phyloP scores from a whole-genome alignment of 495 filamentous ascomycete genomes.

The Aspergillus indologenus region DNA sequence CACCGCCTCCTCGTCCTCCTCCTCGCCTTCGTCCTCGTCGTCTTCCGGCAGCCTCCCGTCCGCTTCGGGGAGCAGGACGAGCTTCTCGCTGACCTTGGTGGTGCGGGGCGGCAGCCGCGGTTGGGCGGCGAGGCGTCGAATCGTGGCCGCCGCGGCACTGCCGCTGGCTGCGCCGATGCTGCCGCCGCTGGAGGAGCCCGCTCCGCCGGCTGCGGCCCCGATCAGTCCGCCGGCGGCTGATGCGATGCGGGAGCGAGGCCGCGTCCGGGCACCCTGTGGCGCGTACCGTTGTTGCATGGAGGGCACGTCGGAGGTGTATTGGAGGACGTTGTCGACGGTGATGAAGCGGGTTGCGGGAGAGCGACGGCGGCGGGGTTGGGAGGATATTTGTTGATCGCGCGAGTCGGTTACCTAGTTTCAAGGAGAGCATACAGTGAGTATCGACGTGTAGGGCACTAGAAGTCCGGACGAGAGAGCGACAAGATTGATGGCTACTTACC shows the following conservation, averaged over 20 bases:
- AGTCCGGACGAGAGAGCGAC: not conserved
- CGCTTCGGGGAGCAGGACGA: slow-evolving; percentile 77
- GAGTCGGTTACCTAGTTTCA: slow-evolving; percentile 55
- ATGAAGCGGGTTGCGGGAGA: slow-evolving; percentile 72
- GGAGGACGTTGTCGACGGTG: slow-evolving; percentile 93
- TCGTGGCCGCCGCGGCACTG: slow-evolving; percentile 22
- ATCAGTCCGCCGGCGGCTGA: slow-evolving; percentile 37
- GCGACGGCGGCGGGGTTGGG: slow-evolving; percentile 34
- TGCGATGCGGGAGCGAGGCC: slow-evolving; percentile 43
- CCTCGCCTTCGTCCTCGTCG: slow-evolving; percentile 42
- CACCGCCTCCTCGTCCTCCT: slow-evolving; percentile 47
- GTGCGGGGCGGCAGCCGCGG: slow-evolving; percentile 83
- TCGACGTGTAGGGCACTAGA: too few relatives aligned
- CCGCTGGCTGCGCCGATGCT: slow-evolving; percentile 12
- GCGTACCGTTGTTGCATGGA: slow-evolving; percentile 86
- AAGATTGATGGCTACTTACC: slow-evolving; percentile 32
- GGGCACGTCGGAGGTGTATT: slow-evolving; percentile 90
- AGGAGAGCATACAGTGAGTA: too few relatives aligned
- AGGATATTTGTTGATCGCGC: slow-evolving; percentile 46
- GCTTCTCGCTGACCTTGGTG: slow-evolving; percentile 90
- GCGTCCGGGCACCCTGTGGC: slow-evolving; percentile 53
- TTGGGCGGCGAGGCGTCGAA: slow-evolving; percentile 48
- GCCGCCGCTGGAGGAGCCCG: slow-evolving; percentile 15
- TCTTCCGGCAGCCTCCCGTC: slow-evolving; percentile 47
- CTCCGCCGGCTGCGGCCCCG: slow-evolving; percentile 19